Conservation (phyloP, 139 green algal genomes). For the Zygnema cylindricum region DNA sequence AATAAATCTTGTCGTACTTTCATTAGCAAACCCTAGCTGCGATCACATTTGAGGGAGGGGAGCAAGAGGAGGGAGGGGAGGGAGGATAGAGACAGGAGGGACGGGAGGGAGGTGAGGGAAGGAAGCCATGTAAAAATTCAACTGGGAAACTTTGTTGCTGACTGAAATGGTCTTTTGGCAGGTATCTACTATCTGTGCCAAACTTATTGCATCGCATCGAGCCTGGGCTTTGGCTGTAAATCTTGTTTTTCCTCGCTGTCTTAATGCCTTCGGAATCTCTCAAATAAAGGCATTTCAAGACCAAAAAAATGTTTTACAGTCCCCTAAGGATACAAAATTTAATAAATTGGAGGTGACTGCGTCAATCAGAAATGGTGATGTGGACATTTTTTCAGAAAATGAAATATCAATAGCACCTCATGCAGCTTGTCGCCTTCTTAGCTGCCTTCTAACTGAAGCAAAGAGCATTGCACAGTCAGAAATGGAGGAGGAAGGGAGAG, state of each 20-base stretch:
- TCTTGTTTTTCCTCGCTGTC: not conserved
- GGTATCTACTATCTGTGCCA: not conserved
- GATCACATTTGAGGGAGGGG: too few species aligned
- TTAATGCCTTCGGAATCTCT: not conserved
- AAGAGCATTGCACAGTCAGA: not conserved
- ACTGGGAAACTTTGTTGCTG: not conserved
- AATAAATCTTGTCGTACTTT: not conserved
- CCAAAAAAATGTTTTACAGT: too few species aligned
- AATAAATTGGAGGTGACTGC: not conserved
- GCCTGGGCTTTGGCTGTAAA: not conserved
- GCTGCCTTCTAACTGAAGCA: not conserved
- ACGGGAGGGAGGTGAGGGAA: too few species aligned
- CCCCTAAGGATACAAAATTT: too few species aligned
- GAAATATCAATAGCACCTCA: not conserved
- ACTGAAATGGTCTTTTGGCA: not conserved
- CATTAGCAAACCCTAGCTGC: not conserved
- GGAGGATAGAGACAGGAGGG: too few species aligned
- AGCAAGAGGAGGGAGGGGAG: too few species aligned
- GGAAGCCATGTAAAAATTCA: too few species aligned
- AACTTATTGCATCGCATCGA: not conserved
- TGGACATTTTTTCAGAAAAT: not conserved
- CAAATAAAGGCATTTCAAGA: not conserved
- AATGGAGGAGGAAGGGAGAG: not conserved
- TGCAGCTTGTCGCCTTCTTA: not conserved
- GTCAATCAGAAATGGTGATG: not conserved